Evolutionary conservation across 306 rosid genomes (phyloP).

Genomic region (Crataegus laevigata): DNA sequence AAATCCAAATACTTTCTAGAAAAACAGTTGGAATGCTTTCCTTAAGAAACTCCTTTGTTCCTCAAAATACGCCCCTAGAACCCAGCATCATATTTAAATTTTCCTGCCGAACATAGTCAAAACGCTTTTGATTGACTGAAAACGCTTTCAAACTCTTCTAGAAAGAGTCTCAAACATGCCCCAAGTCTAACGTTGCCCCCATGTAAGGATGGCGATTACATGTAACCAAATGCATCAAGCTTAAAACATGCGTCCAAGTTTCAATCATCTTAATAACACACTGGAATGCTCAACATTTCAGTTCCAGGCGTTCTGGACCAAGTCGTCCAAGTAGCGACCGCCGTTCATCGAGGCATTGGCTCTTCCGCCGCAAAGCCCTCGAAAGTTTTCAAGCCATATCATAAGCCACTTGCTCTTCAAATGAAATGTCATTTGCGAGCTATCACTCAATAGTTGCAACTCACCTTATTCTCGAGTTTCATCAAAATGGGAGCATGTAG

Average conservation of each 20-base stretch:
- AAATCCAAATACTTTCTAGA: not conserved
- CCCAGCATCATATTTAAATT: too few species aligned
- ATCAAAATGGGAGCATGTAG: not conserved
- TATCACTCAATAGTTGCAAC: not conserved
- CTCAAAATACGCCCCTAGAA: not conserved
- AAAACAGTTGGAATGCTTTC: not conserved
- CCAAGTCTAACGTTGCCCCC: not conserved
- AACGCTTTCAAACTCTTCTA: too few species aligned
- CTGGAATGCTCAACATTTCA: not conserved
- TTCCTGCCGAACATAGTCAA: too few species aligned
- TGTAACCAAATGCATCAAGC: not conserved
- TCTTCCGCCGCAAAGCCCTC: not conserved
- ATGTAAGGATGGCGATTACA: not conserved
- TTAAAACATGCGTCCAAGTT: not conserved
- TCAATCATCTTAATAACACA: not conserved
- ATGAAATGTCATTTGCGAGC: not conserved
- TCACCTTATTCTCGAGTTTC: not conserved
- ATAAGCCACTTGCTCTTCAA: not conserved
- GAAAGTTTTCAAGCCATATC: not conserved
- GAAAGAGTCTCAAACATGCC: too few species aligned
- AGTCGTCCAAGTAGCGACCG: not conserved
- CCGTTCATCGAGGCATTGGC: not conserved
- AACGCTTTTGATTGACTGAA: too few species aligned
- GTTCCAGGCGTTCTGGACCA: not conserved
- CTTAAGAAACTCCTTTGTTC: too few species aligned